Percentiles rank a stretch among this genome's conserved stretches.
Conservation (phyloP, 768 basidiomycete species). For the Fistulinella prunicolor region DNA sequence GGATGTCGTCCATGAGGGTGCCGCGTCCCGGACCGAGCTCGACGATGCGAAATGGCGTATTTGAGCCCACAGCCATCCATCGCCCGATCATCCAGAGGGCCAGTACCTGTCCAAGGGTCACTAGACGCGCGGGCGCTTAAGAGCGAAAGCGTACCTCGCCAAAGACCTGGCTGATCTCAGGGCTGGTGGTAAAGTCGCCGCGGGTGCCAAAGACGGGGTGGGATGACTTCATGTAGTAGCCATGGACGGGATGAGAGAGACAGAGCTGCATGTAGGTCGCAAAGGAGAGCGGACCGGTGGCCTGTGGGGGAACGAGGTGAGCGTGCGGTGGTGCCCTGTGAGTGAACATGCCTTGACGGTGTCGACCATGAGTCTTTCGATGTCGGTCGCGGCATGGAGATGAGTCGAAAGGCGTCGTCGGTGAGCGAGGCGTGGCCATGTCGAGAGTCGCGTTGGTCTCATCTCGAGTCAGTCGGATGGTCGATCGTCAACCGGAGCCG, state of each 20-base stretch:
- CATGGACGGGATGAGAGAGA: conserved; percentile 83
- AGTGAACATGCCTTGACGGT: conserved; percentile 59
- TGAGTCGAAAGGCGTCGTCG: conserved; percentile 6
- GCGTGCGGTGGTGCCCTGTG: too few relatives aligned
- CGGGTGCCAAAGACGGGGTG: conserved; percentile 77
- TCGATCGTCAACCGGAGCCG: not conserved
- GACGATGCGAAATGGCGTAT: conserved; percentile 60
- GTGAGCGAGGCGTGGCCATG: not conserved
- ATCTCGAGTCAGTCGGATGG: conserved; percentile 18
- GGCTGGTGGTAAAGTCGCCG: conserved; percentile 96
- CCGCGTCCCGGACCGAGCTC: conserved; percentile 95
- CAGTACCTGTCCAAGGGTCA: conserved; percentile 62
- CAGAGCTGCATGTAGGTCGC: conserved; percentile 91
- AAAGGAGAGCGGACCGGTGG: conserved; percentile 85
- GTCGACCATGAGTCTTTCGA: conserved; percentile 69
- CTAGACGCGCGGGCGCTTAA: too few relatives aligned
- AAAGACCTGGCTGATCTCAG: conserved; percentile 94
- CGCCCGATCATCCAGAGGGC: conserved; percentile 83
- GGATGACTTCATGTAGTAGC: conserved; percentile 82
- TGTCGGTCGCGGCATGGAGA: conserved; percentile 28
- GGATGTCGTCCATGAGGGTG: conserved; percentile 85
- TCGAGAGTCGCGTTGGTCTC: conserved; percentile 1
- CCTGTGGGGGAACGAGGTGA: too few relatives aligned
- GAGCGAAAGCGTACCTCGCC: conserved; percentile 73
- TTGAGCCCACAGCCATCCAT: conserved; percentile 57